Base-by-base conservation (phyloP, 2,329 filamentous ascomycete genomes). In the Ophiostoma sp. region DNA sequence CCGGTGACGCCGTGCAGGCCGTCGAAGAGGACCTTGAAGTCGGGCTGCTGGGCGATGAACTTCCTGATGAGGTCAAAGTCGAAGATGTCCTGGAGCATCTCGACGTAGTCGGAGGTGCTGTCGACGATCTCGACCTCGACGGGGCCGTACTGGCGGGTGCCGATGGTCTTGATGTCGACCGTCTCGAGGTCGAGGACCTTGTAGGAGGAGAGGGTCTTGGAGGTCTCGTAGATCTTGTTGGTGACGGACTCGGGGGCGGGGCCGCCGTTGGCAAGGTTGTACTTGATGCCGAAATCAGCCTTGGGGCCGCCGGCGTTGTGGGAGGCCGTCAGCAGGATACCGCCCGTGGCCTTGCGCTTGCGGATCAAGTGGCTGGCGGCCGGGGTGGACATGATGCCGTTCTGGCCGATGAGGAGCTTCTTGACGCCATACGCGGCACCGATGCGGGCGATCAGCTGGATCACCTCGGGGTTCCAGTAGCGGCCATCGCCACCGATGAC, bases 251-350 rank as follows among this genome's bases (percentile, higher is more conserved):
- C 95, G 69, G 95, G 95, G 68, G 95, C 95, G 60, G 95, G 95
- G 68, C 93, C 95, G 75, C 95, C 95, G 77, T 99, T 98, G 78
- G 92, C 84, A 70, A 99, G 85, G 85, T 99, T 99, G 87, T 99
- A 99, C 84, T 99, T 99, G 88, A 99, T 99, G 75, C 95, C 95
- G 75, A 99, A 99, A 81, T 99, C 95, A 78, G 95, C 90, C 74
- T 87, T 90, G 71, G 95, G 95, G 66, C 93, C 95, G 79, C 95
- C 95, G 70, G 95, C 93, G 83, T 99, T 99, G 85, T 99, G 95
- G 79, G 93, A 97, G 74, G 95, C 95, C 71, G 95, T 99, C 80
- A 99, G 83, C 70, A 99, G 85, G 76, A 99, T 99, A 77, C 95
- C 95, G 76, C 95, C 95, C 18, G 95, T 99, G 70, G 95, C 95